Evolutionary conservation across 495 filamentous ascomycete genomes (phyloP), one percentile per base, ranked within the genome.

Genomic region (Bathelium albidoporum): DNA sequence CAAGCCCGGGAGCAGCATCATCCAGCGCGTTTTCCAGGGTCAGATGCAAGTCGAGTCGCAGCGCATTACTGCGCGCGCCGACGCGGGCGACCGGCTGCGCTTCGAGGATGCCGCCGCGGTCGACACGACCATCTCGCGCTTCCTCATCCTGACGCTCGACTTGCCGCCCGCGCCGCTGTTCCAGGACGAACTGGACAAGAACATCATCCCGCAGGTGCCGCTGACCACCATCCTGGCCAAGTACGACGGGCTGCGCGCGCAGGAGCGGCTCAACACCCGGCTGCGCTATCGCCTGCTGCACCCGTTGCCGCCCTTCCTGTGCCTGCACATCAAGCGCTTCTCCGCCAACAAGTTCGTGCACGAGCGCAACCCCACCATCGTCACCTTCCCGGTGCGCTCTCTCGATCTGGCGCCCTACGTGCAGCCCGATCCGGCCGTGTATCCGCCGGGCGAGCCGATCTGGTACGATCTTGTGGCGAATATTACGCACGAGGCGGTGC

Each of bases 271-370:
- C 61, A 86, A 89, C 62, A 86, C 89, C 62, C 86, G 94, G 59
- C 87, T 89, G 66, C 85, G 94, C 44, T 96, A 97, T 75, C 86
- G 95, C 9, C 82, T 99, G 1, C 79, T 96, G 52, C 94, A 96
- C 71, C 95, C 95, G 0, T 81, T 97, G 0, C 94, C 94, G 0
- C 95, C 92, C 1, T 97, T 87, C 69, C 82, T 98, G 20, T 79
- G 95, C 39, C 93, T 98, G 78, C 92, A 97, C 76, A 86, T 99
- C 79, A 97, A 97, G 75, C 89, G 94, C 44, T 99, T 99, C 82
- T 88, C 84, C 69, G 83, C 86, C 63, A 99, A 99, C 79, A 93
- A 96, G 66, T 97, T 97, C 73, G 90, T 97, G 32, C 79, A 58
- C 24, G 95, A 99, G 75, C 88, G 94, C 36, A 99, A 97, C 74